Evolutionary conservation across 2,329 filamentous ascomycete species (phyloP), one percentile per base, ranked within the genome.

Genomic region (Fusarium cicatricum): DNA sequence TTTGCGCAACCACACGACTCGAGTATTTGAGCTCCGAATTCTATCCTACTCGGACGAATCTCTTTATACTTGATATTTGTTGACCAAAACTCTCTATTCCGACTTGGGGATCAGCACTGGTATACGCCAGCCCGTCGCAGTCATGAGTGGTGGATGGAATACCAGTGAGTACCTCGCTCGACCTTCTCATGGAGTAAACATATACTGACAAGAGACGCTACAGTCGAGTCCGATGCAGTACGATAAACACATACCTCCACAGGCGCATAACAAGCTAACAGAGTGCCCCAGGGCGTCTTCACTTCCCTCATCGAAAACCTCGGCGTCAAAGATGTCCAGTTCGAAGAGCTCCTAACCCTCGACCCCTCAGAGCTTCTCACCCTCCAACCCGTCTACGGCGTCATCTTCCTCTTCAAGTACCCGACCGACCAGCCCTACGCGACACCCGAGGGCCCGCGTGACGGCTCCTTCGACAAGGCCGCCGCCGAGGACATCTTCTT

Each of bases 361-460:
- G 94, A 98, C 67, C 81, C 91, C 7, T 86, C 91, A 46, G 84
- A 85, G 52, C 83, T 96, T 11, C 82, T 85, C 37, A 79, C 87
- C 62, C 84, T 92, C 29, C 87, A 89, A 67, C 90, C 91, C 15
- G 83, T 97, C 47, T 96, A 97, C 78, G 95, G 95, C 70, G 92
- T 99, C 66, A 97, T 99, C 71, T 99, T 99, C 78, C 91, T 99
- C 74, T 99, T 99, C 87, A 98, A 97, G 79, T 99, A 91, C 77
- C 91, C 86, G 44, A 92, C 87, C 58, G 87, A 90, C 72, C 84
- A 76, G 57, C 84, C 80, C 67, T 89, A 81, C 78, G 85, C 79
- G 32, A 75, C 75, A 58, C 77, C 82, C 36, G 82, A 85, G 52
- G 83, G 83, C 38, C 92, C 93, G 0, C 84, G 87, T 62, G 93